Conservation (phyloP, 768 basidiomycete species). For the Leucocoprinus sp. region DNA sequence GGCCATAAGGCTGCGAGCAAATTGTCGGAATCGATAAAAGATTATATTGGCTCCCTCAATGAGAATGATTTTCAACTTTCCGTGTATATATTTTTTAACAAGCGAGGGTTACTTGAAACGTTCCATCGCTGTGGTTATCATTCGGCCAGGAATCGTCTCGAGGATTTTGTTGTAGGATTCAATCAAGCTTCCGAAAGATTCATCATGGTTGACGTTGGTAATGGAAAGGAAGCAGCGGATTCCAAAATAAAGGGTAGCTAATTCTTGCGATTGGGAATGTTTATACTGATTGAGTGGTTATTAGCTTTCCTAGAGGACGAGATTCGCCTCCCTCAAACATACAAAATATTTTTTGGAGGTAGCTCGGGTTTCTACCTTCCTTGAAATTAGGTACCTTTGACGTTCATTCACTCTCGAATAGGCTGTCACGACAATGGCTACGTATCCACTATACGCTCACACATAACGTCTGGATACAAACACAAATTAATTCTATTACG, state of each 20-base stretch:
- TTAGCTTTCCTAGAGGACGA: slow-evolving; percentile 52
- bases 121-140: slow-evolving; percentile 32
- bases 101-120: slow-evolving; percentile 47
- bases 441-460: slow-evolving; percentile 49
- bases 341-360: slow-evolving; percentile 54
- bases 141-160: slow-evolving; percentile 37
- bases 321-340: slow-evolving; percentile 53
- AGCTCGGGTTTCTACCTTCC: background rate
- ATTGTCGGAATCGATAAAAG: slow-evolving; percentile 32
- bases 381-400: background rate
- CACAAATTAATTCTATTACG: slow-evolving; percentile 59
- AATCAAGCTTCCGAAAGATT: slow-evolving; percentile 64
- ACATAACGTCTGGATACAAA: slow-evolving; percentile 56
- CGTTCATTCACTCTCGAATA: slow-evolving; percentile 18
- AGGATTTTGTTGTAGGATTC: slow-evolving; percentile 62
- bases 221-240: slow-evolving; percentile 67
- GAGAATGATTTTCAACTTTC: slow-evolving; percentile 43
- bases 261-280: slow-evolving; percentile 2
- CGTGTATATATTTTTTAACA: slow-evolving; percentile 59
- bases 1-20: slow-evolving; percentile 48
- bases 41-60: slow-evolving; percentile 26
- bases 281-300: slow-evolving; percentile 6
- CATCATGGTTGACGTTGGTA: slow-evolving; percentile 62
- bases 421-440: slow-evolving; percentile 74
- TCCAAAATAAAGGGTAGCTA: slow-evolving; percentile 64